Evolutionary conservation across 352 stramenopile species (phyloP), one percentile per base, ranked within the genome.

Genomic region (Pythium dissimile): DNA sequence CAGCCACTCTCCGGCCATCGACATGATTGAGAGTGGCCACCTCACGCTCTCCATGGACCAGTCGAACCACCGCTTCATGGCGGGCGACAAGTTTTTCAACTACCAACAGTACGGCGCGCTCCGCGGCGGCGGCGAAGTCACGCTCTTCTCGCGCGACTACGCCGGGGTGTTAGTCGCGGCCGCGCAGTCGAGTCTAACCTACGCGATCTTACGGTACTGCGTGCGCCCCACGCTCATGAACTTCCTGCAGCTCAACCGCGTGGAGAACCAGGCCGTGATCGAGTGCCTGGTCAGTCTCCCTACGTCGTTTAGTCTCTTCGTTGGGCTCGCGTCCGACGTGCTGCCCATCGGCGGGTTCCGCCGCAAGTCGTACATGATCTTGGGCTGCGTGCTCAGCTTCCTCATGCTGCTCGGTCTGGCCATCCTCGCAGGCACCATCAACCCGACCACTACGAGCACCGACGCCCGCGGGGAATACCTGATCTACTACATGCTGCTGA

Each of bases 291-390:
- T 96, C 15, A 89, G 77, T 63, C 81, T 97, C 41, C 89, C 89
- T n/a, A 96, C 86, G 66, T 89, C 73, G 12, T 82, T 96, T 24
- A 88, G 84, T 45, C 80, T 97, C 27, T 83, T 96, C 28, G 75
- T 92, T 56, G 91, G 89, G 11, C 71, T 97, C 37, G 32, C 96
- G n/a, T 93, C 77, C 18, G 91, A 97, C 59, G 79, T 88, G 28
- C 64, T 88, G 41, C 89, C 91, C 6, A 92, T 97, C 55, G 73
- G 64, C 32, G 84, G 88, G 41, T 93, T 88, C 64, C 88, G 84
- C 7, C 77, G 89, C 45, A 96, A 96, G 72, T 89, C 88, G 18
- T 97, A 97, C 70, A 96, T 97, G 72, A 77, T 94, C 26, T 66
- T 88, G 11, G 91, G 91, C 47, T 77, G 65, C 21, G 16, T 76